Evolutionary conservation across 78 protist species (phyloP), one percentile per base, ranked within the genome.

Genomic region (Polysphondylium violaceum): DNA sequence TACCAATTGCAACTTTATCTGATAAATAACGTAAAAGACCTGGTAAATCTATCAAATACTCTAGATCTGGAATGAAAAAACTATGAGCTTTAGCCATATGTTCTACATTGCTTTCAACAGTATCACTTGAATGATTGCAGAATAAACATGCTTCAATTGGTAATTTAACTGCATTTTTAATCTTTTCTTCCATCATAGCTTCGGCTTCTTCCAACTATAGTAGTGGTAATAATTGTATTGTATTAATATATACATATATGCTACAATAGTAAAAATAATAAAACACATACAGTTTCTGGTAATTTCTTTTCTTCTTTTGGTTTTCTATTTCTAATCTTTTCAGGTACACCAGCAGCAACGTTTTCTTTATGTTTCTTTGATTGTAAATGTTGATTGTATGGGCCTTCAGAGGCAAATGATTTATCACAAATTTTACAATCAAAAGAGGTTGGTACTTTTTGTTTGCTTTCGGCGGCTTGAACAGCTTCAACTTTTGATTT

Each of bases 21-120:
- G 71, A 67, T 27, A 95, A 55, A 72, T 90, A 95, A 41, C 76
- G 50, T 11, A 96, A 1, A 3, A 95, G 25, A 23, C 98, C 98
- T 63, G 58, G 74, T 47, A 93, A 51, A 74, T 96, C 98, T 9
- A 63, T 31, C 16, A 95, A 43, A 51, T 86, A 95, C 58, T 96
- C 96, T 3, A 94, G n/a, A 68, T 96, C 96, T 16, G 98, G 98
- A 4, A 96, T 90, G 53, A 88, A 96, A 93, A 96, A 96, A 67
- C 96, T 73, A 51, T 96, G 98, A 11, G 1, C 47, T 23, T 27
- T 58, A 6, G 94, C 71, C 97, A 96, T 96, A 83, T 96, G 97
- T 19, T 78, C 81, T 21, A 94, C 40, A 69, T 91, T 94, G 50
- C 74, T 74, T 38, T 94, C 91, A 6, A 96, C 16, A 41, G 58